Percentiles rank a stretch among this genome's conserved stretches.
Conservation (phyloP, 257 asterid species). For the Capsicum rhomboideum region DNA sequence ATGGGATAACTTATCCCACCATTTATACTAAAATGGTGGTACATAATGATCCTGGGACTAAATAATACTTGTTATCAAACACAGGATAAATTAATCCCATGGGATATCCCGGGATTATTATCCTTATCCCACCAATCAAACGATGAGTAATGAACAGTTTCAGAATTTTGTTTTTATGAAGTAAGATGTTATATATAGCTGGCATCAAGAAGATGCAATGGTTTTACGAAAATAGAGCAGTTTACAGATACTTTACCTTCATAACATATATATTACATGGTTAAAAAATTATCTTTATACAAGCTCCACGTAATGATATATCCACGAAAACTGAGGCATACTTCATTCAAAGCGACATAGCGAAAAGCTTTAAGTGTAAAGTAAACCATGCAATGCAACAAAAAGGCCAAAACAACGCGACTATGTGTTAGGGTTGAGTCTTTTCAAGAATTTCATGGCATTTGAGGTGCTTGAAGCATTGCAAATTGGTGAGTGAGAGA, state of each 20-base stretch:
- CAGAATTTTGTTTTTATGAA: not conserved
- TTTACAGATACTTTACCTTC: not conserved
- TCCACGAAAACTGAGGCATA: not conserved
- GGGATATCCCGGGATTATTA: too few species aligned
- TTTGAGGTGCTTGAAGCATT: not conserved
- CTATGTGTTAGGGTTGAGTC: not conserved
- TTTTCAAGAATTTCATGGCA: not conserved
- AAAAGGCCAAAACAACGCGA: not conserved
- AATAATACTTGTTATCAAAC: too few species aligned
- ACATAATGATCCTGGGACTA: too few species aligned
- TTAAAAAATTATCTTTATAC: not conserved
- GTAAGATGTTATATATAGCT: not conserved
- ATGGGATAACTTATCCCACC: too few species aligned
- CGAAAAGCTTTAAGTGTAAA: not conserved
- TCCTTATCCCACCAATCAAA: too few species aligned
- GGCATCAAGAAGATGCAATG: not conserved
- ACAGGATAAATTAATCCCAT: too few species aligned
- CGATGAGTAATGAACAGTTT: not conserved
- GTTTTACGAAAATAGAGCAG: not conserved
- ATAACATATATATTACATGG: not conserved
- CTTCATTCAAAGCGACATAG: not conserved
- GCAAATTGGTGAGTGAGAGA: not conserved
- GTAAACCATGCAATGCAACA: not conserved
- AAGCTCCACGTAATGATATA: not conserved
- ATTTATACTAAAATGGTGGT: too few species aligned